Base-by-base conservation (phyloP, 352 stramenopile genomes). In the Thalassiosira sp. region DNA sequence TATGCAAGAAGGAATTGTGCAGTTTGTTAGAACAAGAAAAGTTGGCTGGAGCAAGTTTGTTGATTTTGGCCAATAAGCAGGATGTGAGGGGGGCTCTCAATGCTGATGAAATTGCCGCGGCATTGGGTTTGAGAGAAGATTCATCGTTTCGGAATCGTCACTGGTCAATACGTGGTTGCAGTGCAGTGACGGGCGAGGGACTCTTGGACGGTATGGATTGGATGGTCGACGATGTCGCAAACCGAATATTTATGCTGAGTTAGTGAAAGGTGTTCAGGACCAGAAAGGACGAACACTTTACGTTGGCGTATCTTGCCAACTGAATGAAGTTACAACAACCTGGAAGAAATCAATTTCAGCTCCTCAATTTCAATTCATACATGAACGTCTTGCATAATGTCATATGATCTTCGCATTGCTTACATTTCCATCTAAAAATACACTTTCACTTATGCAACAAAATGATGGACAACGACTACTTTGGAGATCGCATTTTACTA, bases 51-150 rank as follows among this genome's bases (percentile, higher is more conserved):
- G 96, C 97, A 6, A 98, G 94, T 48, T 87, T 99, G n/a, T 86
- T 99, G 33, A 97, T 99, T 72, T 98, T 99, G 64, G 97, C 96
- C 28, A 99, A 99, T 90, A 99, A 99, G 77, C 96, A 99, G 79
- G 97, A 99, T 74, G 79, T 99, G 3, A 89, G 89, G 5, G 95
- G 96, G 1, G 95, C 96, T 22, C 79, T 99, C 8, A 88, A 88
- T 8, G 87, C 84, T 3, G 86, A 94, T 13, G 93, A 98, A 72
- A 99, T 99, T 75, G 93, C 90, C 10, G 74, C 95, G 37, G 82
- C 90, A 15, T 86, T 98, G 25, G 91, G 93, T 11, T 90, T 98
- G 62, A 89, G 91, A 13, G 74, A 78, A 27, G 60, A 69, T 62
- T 16, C 49, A 42, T 54, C 66, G 45, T 90, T 86, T 69, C 16